These are phyloP conservation scores for Trifolium fragiferum DNA, from an alignment of 306 rosid genomes.

Conservation along the genomic window DNA sequence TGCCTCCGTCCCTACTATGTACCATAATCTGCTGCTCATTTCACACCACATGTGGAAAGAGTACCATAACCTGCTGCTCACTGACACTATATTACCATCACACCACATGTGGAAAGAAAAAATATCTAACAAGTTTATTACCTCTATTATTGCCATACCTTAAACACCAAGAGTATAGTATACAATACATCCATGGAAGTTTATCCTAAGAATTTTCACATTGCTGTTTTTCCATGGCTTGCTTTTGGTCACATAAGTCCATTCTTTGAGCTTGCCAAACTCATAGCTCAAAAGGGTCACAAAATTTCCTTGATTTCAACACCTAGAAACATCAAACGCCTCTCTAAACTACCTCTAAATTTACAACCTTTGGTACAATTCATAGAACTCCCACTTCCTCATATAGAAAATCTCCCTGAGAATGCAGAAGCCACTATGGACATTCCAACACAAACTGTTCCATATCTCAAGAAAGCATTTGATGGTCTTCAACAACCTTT, in stretches of 20 bases:
- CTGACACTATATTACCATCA: no score
- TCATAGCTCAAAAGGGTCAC: constrained; percentile 55
- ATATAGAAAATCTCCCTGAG: not conserved
- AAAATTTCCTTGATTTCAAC: constrained; percentile 51
- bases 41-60: no score
- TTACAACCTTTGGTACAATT: constrained; percentile 34
- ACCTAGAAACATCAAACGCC: constrained; percentile 56
- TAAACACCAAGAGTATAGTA: not conserved
- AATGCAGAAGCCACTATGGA: constrained; percentile 13
- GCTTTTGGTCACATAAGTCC: constrained; percentile 60
- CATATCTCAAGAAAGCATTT: constrained; percentile 33
- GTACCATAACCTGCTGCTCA: no score
- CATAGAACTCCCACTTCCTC: constrained; percentile 30
- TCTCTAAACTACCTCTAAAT: constrained; percentile 40
- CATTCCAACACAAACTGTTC: not conserved
- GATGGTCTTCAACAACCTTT: constrained; percentile 43
- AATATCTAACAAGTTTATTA: no score
- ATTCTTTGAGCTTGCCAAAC: constrained; percentile 48
- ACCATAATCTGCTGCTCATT: no score
- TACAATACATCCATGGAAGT: constrained; percentile 8
- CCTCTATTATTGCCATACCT: no score
- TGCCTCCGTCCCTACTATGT: no score
- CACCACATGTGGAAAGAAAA: no score
- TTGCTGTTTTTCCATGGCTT: constrained; percentile 59
- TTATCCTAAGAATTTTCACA: constrained; percentile 19